Evolutionary conservation across 164 flowering plant genomes (phyloP), one percentile per base, ranked within the genome.

Genomic region (Annona cherimola): DNA sequence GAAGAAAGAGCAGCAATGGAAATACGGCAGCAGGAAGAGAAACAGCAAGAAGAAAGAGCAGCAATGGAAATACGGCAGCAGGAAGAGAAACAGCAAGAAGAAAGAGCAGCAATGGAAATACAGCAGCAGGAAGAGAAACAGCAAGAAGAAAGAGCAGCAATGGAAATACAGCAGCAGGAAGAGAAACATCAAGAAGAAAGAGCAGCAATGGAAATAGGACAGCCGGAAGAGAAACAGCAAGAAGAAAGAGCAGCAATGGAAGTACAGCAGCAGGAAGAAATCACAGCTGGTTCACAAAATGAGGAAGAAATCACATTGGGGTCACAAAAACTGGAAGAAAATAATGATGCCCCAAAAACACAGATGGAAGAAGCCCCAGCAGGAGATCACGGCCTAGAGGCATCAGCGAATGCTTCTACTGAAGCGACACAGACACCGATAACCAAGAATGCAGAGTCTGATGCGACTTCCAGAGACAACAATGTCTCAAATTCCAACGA

Each of bases 321-420:
- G 57, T 11, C 9, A 50, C 14, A 9, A 50, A 11, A 50, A 16
- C 57, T 9, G 57, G 57, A 50, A 50, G 57, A 50, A 50, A 50
- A 26, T 26, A 26, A 26, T 26, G 35, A 26, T 26, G 35, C 35
- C 35, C 35, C 35, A 26, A 26, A 26, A 26, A 26, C 35, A 64
- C 77, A 75, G 40, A 79, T 84, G 71, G 87, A 84, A 73, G 92
- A 90, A 85, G 76, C 69, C 70, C 86, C 79, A 41, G 88, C 83
- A 61, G 65, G 81, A 71, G 76, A 80, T 71, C 81, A 50, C 35
- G 65, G 7, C 39, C 69, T 64, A 9, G 63, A 65, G 44, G 61
- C 41, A 7, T n/a, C 45, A 19, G 63, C 26, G 41, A 3, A 39
- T n/a, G 50, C 41, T 26, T 26, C 35, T 50, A 26, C 39, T 9